Percentiles rank a stretch among this genome's conserved stretches.
Evolutionary conservation across 1,284 basidiomycete species (phyloP).

Genomic region (Ceratobasidium sp.): DNA sequence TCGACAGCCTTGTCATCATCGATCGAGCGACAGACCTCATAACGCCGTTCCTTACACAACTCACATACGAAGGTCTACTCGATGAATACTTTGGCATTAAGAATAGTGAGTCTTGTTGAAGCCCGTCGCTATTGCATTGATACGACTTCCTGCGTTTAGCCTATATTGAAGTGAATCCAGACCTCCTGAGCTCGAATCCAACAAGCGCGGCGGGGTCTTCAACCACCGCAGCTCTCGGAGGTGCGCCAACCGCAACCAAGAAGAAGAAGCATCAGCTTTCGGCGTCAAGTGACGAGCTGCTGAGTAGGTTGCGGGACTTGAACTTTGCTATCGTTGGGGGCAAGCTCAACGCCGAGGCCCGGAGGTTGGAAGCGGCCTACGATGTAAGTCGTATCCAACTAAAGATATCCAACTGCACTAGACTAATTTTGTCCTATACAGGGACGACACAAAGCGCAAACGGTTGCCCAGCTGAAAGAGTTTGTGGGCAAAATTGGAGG

Average conservation of each 20-base stretch:
- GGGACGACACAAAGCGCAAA: slow-evolving; percentile 86
- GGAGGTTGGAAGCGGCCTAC: slow-evolving; percentile 91
- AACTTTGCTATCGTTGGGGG: slow-evolving; percentile 96
- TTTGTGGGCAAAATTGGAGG: slow-evolving; percentile 96
- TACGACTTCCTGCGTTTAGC: slow-evolving; percentile 63
- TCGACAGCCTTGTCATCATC: slow-evolving; percentile 91
- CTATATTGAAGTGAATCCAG: slow-evolving; percentile 90
- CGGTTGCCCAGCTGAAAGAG: slow-evolving; percentile 91
- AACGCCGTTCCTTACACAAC: slow-evolving; percentile 93
- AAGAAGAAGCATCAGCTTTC: slow-evolving; percentile 91
- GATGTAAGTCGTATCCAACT: slow-evolving; percentile 66
- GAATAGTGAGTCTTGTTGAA: slow-evolving; percentile 72
- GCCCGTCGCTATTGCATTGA: not conserved
- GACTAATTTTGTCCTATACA: slow-evolving; percentile 52
- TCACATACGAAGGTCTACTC: slow-evolving; percentile 98
- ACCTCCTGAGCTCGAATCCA: slow-evolving; percentile 70
- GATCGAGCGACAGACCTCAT: slow-evolving; percentile 97
- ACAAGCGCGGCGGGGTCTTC: slow-evolving; percentile 51
- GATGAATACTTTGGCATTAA: slow-evolving; percentile 93
- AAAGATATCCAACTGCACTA: slow-evolving; percentile 52
- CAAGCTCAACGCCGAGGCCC: slow-evolving; percentile 85
- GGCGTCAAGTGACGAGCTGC: slow-evolving; percentile 83
- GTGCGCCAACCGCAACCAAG: slow-evolving; percentile 74
- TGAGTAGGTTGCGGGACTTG: slow-evolving; percentile 86
- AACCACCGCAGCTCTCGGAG: slow-evolving; percentile 34